Evolutionary conservation across 495 filamentous ascomycete species (phyloP).

Genomic region (Xylaria longipes): DNA sequence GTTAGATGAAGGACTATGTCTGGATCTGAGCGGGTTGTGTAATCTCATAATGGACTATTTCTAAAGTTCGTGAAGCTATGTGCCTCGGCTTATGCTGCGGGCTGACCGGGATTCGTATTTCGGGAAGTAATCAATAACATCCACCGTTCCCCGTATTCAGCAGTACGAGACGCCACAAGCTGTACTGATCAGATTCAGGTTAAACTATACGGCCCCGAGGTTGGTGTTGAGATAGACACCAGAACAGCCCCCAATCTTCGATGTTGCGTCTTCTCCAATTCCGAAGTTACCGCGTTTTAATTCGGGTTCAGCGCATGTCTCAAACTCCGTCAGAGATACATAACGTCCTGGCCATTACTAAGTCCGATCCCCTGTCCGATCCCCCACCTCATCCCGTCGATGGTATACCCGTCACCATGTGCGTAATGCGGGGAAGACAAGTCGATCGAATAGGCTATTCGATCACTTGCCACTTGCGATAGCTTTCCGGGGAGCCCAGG

Average conservation of each 20-base stretch:
- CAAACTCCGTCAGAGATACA: neutral
- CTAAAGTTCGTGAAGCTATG: neutral
- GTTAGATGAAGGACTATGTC: neutral
- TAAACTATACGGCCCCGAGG: neutral
- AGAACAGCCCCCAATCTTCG: neutral
- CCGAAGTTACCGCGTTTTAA: neutral
- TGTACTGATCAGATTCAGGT: neutral
- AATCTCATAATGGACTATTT: neutral
- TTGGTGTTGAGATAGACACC: neutral
- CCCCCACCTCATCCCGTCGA: neutral
- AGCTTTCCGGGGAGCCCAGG: neutral
- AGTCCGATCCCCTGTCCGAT: neutral
- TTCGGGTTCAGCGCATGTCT: neutral
- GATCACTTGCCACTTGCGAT: neutral
- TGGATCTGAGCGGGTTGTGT: neutral
- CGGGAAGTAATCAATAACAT: neutral
- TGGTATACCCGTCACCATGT: neutral
- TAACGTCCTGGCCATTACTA: neutral
- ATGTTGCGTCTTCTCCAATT: neutral
- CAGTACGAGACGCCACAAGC: slow-evolving; percentile 3
- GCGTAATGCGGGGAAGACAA: neutral
- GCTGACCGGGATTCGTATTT: neutral
- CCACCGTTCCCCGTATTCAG: neutral
- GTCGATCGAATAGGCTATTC: neutral
- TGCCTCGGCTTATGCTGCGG: neutral